Conservation (phyloP, 805 yeast species). For the Nakazawaea ishiwadae region DNA sequence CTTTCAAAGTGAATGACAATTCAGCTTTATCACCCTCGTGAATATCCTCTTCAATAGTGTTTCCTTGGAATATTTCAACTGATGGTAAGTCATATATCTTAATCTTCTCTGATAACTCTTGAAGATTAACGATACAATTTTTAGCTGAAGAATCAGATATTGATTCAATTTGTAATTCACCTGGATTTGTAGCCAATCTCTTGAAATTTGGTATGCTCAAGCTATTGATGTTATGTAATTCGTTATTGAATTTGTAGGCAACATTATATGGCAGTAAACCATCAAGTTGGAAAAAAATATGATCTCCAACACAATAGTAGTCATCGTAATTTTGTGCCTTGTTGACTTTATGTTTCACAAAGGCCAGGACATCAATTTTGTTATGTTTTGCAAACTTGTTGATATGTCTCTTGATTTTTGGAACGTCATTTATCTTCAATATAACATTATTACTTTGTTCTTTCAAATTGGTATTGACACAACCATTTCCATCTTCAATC, state of each 20-base stretch:
- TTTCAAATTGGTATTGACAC: slow-evolving; percentile 34
- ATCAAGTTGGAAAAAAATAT: slow-evolving; percentile 65
- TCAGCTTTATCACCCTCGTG: slow-evolving; percentile 96
- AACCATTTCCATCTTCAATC: slow-evolving; percentile 67
- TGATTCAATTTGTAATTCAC: slow-evolving; percentile 62
- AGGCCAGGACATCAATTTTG: not conserved
- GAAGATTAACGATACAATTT: slow-evolving; percentile 64
- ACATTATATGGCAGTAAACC: slow-evolving; percentile 82
- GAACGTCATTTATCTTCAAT: slow-evolving; percentile 71
- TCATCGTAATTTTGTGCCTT: slow-evolving; percentile 7
- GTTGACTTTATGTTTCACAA: slow-evolving; percentile 13
- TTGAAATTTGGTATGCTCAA: slow-evolving; percentile 35
- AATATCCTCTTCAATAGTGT: slow-evolving; percentile 67
- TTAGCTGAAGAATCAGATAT: slow-evolving; percentile 70
- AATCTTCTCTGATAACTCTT: slow-evolving; percentile 28
- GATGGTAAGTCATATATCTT: slow-evolving; percentile 53
- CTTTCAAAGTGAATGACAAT: slow-evolving; percentile 73
- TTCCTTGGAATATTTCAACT: slow-evolving; percentile 82
- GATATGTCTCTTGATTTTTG: slow-evolving; percentile 50
- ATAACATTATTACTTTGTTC: slow-evolving; percentile 36
- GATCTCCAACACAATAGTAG: slow-evolving; percentile 90
- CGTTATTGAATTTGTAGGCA: slow-evolving; percentile 66
- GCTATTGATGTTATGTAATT: slow-evolving; percentile 52
- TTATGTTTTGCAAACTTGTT: slow-evolving; percentile 11
- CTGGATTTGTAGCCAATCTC: slow-evolving; percentile 79